Evolutionary conservation across 371 early-diverging fungal genomes (phyloP).

Genomic region (Blyttiomyces sp.): DNA sequence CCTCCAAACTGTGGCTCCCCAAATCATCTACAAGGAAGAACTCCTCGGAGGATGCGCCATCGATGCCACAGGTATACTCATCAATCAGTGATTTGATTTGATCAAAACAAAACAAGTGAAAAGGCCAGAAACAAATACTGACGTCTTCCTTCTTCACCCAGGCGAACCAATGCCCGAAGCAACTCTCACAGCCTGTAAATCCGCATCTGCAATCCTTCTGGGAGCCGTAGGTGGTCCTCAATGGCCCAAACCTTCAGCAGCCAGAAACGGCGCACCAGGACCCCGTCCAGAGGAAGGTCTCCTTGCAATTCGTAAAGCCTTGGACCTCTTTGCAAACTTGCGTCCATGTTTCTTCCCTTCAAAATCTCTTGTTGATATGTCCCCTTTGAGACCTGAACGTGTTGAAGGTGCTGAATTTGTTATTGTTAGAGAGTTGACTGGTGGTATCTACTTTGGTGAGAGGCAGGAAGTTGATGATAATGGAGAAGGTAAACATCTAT

Average conservation of each 20-base stretch:
- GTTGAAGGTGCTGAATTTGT: slow-evolving; percentile 87
- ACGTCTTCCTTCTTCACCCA: slow-evolving; percentile 15
- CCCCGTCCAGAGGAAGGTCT: slow-evolving; percentile 94
- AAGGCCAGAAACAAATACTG: background rate
- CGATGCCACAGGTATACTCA: slow-evolving; percentile 85
- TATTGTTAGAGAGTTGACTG: slow-evolving; percentile 91
- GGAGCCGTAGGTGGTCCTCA: slow-evolving; percentile 97
- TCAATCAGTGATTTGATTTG: too few relatives aligned
- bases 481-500: slow-evolving; percentile 49
- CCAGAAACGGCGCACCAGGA: slow-evolving; percentile 52
- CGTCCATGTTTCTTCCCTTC: slow-evolving; percentile 91
- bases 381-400: slow-evolving; percentile 86
- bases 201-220: slow-evolving; percentile 85
- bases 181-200: slow-evolving; percentile 72
- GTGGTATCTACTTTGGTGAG: slow-evolving; percentile 96
- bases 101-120: too few relatives aligned
- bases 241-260: slow-evolving; percentile 65
- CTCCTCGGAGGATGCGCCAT: slow-evolving; percentile 91
- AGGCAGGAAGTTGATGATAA: slow-evolving; percentile 81
- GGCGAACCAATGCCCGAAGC: slow-evolving; percentile 80
- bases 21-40: slow-evolving; percentile 71
- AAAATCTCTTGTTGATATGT: slow-evolving; percentile 70
- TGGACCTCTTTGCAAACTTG: slow-evolving; percentile 89
- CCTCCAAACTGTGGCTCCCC: slow-evolving; percentile 68
- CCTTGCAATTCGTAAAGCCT: slow-evolving; percentile 82